Conservation (phyloP, 139 green algal genomes). For the Chlorella vulgaris region DNA sequence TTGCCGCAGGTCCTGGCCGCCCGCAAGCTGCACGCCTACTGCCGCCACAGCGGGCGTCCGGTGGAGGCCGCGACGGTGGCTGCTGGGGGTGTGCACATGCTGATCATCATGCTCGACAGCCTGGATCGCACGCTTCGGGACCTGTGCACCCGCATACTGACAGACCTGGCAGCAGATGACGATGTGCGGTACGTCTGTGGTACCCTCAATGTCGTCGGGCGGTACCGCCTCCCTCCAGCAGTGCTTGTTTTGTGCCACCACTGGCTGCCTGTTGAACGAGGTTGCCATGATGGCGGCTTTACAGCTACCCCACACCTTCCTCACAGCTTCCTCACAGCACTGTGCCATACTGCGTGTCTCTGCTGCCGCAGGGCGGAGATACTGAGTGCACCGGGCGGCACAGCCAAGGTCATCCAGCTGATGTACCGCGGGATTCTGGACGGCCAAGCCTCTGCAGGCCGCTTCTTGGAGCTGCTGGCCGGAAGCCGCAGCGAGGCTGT, state of each 20-base stretch:
- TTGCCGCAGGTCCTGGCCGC: conserved; percentile 25
- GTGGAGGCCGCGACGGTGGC: conserved; percentile 5
- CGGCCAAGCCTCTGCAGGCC: conserved; percentile 22
- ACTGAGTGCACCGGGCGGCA: conserved; percentile 6
- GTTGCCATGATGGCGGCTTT: too few species aligned
- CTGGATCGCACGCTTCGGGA: conserved; percentile 18
- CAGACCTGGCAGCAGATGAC: conserved; percentile 19
- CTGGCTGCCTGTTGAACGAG: too few species aligned
- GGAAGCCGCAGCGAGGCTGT: neutral
- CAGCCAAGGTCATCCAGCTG: conserved; percentile 26
- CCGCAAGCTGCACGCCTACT: conserved; percentile 36
- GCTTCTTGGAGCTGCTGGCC: conserved; percentile 34
- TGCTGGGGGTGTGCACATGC: conserved; percentile 29
- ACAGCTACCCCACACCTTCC: too few species aligned
- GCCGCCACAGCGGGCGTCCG: conserved; percentile 15
- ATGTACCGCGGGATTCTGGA: conserved; percentile 29
- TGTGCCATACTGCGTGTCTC: neutral
- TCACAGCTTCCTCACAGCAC: too few species aligned
- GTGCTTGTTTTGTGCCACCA: too few species aligned
- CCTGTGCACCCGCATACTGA: conserved; percentile 28
- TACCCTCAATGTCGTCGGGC: neutral
- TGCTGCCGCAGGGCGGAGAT: conserved; percentile 24
- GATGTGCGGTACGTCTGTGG: neutral
- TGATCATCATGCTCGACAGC: conserved; percentile 36
- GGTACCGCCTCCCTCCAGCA: too few species aligned